Base-by-base conservation (phyloP, 78 protist genomes). In the Dictyostelium capitatum region DNA sequence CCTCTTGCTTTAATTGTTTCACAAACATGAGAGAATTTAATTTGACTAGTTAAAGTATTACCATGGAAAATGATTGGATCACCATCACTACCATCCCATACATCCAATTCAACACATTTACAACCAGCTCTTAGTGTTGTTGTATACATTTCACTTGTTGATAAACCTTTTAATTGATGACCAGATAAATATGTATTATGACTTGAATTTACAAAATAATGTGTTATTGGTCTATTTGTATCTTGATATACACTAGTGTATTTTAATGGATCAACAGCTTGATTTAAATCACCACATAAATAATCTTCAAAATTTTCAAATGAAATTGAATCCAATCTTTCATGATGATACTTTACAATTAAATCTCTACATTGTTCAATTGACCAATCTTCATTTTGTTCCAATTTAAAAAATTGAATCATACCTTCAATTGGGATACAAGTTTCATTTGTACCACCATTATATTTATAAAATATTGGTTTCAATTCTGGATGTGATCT, bases 1-100 rank as follows among this genome's bases (percentile, higher is more conserved):
- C 95, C 97, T 72, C 89, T 28, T 20, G 53, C 28, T 48, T 74
- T 62, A 46, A 93, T 95, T 6, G 92, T 56, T 57, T 84, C 56
- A 23, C 95, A 8, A 11, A 94, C 97, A 48, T 95, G 97, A 11
- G 59, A 50, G 15, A 95, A 96, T 41, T 48, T 65, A 46, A 98
- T 82, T 64, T 85, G 82, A 28, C 95, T 10, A 3, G 98, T 97
- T n/a, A 96, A 90, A 15, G 99, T 97, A 83, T 89, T 87, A 41
- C 98, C 98, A 92, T 98, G 99, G 89, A 82, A 89, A 67, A 98
- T 89, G 53, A 97, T 69, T 20, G 99, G 99, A 56, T 96, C 95
- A 9, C 95, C 96, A 32, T 97, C 95, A 20, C 53, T 47, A 2
- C 98, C 98, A 78, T 98, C 99, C 98, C 98, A 98, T 37, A 91